A percentile compares a stretch with the other conserved stretches of the same genome.
Conservation (phyloP, 192 early-diverging fungal species). For the Gaertneriomyces semiglobifer region DNA sequence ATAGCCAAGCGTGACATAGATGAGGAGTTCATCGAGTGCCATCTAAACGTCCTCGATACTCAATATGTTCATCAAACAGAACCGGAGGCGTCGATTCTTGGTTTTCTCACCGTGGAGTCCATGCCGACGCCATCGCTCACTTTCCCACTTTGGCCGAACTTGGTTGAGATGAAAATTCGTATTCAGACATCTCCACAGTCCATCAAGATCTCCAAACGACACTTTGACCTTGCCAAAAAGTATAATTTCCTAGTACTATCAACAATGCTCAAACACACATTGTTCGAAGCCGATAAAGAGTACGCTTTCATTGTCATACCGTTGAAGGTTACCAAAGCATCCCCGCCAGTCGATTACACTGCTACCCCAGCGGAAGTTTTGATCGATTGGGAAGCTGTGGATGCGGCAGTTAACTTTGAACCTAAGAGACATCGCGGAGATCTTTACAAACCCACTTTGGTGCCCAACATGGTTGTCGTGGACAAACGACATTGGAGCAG, state of each 20-base stretch:
- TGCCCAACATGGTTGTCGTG: not conserved
- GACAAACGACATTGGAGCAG: conserved; percentile 7
- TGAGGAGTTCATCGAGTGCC: conserved; percentile 3
- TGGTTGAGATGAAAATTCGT: conserved; percentile 6
- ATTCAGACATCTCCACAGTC: conserved; percentile 12
- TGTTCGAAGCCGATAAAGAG: conserved; percentile 11
- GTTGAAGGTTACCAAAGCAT: not conserved
- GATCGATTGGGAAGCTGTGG: conserved; percentile 19
- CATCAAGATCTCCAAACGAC: conserved; percentile 3
- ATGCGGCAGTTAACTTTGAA: conserved; percentile 1
- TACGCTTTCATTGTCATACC: conserved; percentile 19
- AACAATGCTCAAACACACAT: conserved; percentile 19
- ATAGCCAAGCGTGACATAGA: not conserved
- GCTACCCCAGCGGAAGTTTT: not conserved
- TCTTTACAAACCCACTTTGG: conserved; percentile 2
- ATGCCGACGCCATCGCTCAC: conserved; percentile 12
- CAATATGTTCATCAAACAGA: not conserved
- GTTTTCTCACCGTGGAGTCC: conserved; percentile 12
- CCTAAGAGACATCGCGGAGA: not conserved
- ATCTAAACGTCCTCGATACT: conserved; percentile 22
- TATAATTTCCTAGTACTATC: conserved; percentile 14
- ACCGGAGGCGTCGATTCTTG: not conserved
- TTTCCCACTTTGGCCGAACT: conserved; percentile 23
- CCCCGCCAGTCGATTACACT: not conserved
- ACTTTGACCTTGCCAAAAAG: conserved; percentile 3